These are phyloP conservation scores for Ogataea naganishii DNA, from an alignment of 805 yeast species.

Conservation along the genomic window DNA sequence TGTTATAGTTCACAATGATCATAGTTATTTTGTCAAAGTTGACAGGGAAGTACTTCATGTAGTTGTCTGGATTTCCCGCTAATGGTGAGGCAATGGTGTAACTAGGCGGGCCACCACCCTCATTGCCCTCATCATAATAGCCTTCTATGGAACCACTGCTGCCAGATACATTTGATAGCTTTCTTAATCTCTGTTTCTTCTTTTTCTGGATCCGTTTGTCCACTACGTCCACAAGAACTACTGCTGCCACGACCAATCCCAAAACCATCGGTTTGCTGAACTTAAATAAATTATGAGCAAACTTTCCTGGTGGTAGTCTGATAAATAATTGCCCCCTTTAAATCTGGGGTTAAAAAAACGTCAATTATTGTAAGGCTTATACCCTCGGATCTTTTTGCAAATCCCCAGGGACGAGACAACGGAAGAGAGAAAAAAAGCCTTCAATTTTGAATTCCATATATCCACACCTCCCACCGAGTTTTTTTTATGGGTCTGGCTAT, in stretches of 20 bases:
- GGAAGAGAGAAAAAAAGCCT: too few relatives aligned
- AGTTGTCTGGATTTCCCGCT: background rate
- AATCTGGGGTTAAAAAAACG: too few relatives aligned
- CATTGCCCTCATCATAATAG: slow-evolving; percentile 3
- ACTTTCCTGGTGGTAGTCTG: too few relatives aligned
- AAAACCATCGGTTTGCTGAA: too few relatives aligned
- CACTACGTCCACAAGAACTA: slow-evolving; percentile 5
- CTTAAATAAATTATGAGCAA: too few relatives aligned
- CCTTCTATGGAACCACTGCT: slow-evolving; percentile 3
- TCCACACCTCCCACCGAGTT: too few relatives aligned
- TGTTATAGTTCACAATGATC: slow-evolving; percentile 10
- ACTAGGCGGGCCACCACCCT: background rate
- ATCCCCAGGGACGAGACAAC: too few relatives aligned
- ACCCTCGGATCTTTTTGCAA: too few relatives aligned
- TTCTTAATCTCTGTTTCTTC: background rate
- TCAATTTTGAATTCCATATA: too few relatives aligned
- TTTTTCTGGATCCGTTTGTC: slow-evolving; percentile 5
- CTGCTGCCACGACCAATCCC: slow-evolving; percentile 9
- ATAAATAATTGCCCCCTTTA: too few relatives aligned
- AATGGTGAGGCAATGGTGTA: background rate
- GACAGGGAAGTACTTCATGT: slow-evolving; percentile 6
- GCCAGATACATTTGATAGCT: background rate
- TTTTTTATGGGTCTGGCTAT: too few relatives aligned
- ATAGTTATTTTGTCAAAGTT: slow-evolving; percentile 6
- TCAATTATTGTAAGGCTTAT: too few relatives aligned